Evolutionary conservation across 768 basidiomycete genomes (phyloP).

Genomic region (Pisolithus sp.): DNA sequence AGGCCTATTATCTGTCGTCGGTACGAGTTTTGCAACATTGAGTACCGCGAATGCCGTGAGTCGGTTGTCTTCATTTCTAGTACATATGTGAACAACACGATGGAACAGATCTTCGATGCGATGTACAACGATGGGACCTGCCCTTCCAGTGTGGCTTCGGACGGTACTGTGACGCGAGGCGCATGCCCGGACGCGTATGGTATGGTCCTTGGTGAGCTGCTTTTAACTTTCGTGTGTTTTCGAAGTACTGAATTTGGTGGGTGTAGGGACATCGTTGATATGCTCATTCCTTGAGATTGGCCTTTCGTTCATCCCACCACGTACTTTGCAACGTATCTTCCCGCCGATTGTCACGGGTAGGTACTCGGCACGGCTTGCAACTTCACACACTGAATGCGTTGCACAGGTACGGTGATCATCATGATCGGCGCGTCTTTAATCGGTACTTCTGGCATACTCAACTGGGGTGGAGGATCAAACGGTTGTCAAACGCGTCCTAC

Average conservation of each 20-base stretch:
- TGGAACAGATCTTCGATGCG: conserved; percentile 55
- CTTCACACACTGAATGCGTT: neutral
- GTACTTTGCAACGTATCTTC: conserved; percentile 58
- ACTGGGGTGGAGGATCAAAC: conserved; percentile 85
- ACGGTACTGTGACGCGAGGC: conserved; percentile 53
- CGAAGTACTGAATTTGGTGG: neutral
- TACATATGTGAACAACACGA: neutral
- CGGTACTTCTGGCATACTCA: conserved; percentile 63
- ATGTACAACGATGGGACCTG: conserved; percentile 81
- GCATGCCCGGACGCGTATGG: conserved; percentile 80
- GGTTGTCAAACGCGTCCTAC: conserved; percentile 56
- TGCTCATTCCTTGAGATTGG: conserved; percentile 79
- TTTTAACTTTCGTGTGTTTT: neutral
- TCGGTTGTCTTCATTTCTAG: neutral
- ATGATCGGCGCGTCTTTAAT: conserved; percentile 77
- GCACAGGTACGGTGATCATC: conserved; percentile 65
- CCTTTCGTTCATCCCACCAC: conserved; percentile 67
- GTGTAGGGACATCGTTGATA: conserved; percentile 63
- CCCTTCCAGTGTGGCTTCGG: conserved; percentile 45
- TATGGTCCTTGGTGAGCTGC: conserved; percentile 54
- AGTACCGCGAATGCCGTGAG: conserved; percentile 64
- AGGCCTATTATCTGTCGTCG: conserved; percentile 77
- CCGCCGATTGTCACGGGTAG: conserved; percentile 74
- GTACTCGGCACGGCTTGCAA: neutral
- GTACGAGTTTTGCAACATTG: conserved; percentile 74